phyloP scores from a whole-genome alignment of 2,329 filamentous ascomycete species.

The Acrocalymma vagum region DNA sequence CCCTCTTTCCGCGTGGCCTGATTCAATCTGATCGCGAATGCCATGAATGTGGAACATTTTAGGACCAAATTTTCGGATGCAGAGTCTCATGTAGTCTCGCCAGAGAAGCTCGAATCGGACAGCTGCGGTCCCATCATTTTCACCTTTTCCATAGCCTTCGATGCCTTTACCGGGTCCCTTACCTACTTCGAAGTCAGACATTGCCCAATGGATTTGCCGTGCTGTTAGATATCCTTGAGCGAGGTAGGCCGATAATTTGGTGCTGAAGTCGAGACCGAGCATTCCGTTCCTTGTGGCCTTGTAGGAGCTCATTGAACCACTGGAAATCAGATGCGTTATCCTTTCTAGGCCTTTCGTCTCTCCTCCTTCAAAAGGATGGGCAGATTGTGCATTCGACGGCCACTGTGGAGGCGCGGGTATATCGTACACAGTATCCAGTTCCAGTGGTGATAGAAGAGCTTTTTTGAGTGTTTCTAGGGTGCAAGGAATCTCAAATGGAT shows the following conservation, averaged over 20 bases:
- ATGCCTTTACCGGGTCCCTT: slow-evolving; percentile 33
- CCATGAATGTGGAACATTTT: slow-evolving; percentile 72
- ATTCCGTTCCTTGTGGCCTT: slow-evolving; percentile 77
- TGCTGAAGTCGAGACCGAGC: slow-evolving; percentile 75
- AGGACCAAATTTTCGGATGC: slow-evolving; percentile 72
- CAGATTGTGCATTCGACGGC: slow-evolving; percentile 64
- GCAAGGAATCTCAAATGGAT: slow-evolving; percentile 71
- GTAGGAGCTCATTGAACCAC: slow-evolving; percentile 69
- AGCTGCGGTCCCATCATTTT: slow-evolving; percentile 74
- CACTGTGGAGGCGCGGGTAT: slow-evolving; percentile 61
- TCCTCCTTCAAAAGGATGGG: slow-evolving; percentile 74
- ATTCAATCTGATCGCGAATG: slow-evolving; percentile 59
- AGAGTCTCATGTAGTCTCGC: slow-evolving; percentile 84
- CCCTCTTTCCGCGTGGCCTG: slow-evolving; percentile 15
- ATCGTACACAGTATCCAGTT: slow-evolving; percentile 51
- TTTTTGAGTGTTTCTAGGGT: slow-evolving; percentile 62
- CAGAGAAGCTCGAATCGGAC: slow-evolving; percentile 77
- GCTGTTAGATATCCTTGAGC: slow-evolving; percentile 77
- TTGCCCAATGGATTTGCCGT: slow-evolving; percentile 74
- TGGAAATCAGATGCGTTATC: slow-evolving; percentile 67
- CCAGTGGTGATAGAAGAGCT: slow-evolving; percentile 67
- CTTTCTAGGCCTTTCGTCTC: slow-evolving; percentile 68
- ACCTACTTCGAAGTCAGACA: slow-evolving; percentile 75
- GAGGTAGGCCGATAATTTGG: slow-evolving; percentile 78
- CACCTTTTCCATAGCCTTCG: slow-evolving; percentile 71